These are phyloP conservation scores for Candida insectalens DNA, from an alignment of 805 yeast genomes.

Conservation along the genomic window DNA sequence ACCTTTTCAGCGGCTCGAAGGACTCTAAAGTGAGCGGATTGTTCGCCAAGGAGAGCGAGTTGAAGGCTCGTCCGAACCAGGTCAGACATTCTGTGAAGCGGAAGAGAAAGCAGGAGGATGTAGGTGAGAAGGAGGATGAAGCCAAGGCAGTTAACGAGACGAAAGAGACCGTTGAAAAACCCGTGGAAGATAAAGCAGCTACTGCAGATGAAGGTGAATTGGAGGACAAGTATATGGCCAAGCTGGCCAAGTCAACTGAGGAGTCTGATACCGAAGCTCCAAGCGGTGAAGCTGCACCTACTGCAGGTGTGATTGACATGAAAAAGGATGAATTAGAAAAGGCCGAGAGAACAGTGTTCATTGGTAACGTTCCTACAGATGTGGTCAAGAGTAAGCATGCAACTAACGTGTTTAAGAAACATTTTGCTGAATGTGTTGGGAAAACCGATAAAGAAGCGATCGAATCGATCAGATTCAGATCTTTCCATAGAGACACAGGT, in stretches of 20 bases:
- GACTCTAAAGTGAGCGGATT: neutral
- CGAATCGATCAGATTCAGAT: slow-evolving; percentile 80
- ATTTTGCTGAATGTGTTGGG: slow-evolving; percentile 33
- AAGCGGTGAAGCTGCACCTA: slow-evolving; percentile 9
- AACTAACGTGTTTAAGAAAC: slow-evolving; percentile 54
- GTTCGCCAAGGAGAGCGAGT: neutral
- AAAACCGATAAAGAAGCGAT: slow-evolving; percentile 21
- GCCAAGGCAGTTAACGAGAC: slow-evolving; percentile 13
- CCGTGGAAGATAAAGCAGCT: slow-evolving; percentile 11
- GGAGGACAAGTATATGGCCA: slow-evolving; percentile 16
- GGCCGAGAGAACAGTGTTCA: slow-evolving; percentile 77
- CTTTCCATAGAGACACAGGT: slow-evolving; percentile 80
- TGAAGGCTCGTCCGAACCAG: no score
- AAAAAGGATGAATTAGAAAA: slow-evolving; percentile 68
- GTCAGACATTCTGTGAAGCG: no score
- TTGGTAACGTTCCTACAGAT: slow-evolving; percentile 69
- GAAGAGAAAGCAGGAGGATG: slow-evolving; percentile 5
- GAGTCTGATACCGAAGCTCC: neutral
- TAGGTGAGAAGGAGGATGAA: slow-evolving; percentile 8
- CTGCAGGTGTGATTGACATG: slow-evolving; percentile 49
- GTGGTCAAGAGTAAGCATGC: slow-evolving; percentile 56
- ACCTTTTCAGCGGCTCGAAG: neutral
- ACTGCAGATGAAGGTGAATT: slow-evolving; percentile 3
- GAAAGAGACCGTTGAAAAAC: slow-evolving; percentile 18
- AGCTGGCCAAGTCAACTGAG: slow-evolving; percentile 8